These are phyloP conservation scores for Cryptococcus wingfieldii DNA, from an alignment of 1,284 basidiomycete genomes.

Conservation along the genomic window DNA sequence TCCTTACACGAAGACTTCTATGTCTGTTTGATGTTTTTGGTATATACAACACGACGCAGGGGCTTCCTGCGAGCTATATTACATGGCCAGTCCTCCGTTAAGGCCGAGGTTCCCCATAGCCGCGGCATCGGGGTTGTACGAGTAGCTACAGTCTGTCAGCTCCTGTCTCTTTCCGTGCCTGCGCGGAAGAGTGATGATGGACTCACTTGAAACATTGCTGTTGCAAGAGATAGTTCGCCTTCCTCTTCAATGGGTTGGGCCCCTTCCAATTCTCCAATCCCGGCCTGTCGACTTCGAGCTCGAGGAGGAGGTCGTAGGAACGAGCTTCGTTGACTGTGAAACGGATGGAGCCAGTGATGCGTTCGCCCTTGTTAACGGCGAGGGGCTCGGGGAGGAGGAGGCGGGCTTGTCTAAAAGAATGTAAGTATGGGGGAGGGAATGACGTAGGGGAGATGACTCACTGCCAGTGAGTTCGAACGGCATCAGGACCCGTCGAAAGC, in stretches of 20 bases:
- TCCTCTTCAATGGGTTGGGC: conserved; percentile 33
- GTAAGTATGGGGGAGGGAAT: neutral
- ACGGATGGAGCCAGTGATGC: conserved; percentile 36
- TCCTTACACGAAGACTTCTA: too few relatives aligned
- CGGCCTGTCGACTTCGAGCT: conserved; percentile 37
- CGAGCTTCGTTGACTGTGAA: conserved; percentile 45
- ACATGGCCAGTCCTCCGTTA: neutral
- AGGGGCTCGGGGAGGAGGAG: conserved; percentile 47
- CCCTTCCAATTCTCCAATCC: conserved; percentile 15
- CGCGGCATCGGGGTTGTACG: conserved; percentile 18
- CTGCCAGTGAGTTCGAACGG: conserved; percentile 48
- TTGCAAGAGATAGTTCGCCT: conserved; percentile 37
- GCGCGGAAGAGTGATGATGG: neutral
- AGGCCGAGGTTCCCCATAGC: neutral
- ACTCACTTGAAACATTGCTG: conserved; percentile 49
- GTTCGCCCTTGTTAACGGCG: conserved; percentile 47
- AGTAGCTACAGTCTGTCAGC: conserved; percentile 7
- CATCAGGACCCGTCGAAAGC: conserved; percentile 44
- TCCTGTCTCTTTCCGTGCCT: too few relatives aligned
- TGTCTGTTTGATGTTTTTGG: too few relatives aligned
- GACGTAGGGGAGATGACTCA: conserved; percentile 13
- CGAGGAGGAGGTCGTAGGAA: conserved; percentile 45
- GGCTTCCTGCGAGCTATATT: neutral
- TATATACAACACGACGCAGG: neutral
- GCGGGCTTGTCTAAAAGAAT: conserved; percentile 33